These are phyloP conservation scores for Kregervanrija fluxuum DNA, from an alignment of 805 yeast genomes.

Conservation along the genomic window DNA sequence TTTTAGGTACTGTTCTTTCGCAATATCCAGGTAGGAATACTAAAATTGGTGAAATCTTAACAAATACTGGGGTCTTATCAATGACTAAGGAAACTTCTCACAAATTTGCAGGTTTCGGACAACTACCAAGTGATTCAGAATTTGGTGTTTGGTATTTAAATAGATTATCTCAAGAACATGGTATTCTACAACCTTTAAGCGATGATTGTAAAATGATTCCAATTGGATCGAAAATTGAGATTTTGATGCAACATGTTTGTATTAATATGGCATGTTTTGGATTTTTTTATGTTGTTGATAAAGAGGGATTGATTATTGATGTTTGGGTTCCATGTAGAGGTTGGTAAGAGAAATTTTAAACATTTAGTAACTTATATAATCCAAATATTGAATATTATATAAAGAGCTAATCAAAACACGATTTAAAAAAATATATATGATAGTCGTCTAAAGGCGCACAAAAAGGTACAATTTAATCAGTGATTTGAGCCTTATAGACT, in stretches of 20 bases:
- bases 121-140: too few species aligned
- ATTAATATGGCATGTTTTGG: slow-evolving; percentile 56
- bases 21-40: slow-evolving; percentile 95
- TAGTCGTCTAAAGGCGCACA: too few species aligned
- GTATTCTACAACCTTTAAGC: slow-evolving; percentile 39
- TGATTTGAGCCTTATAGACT: slow-evolving; percentile 18
- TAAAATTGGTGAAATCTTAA: slow-evolving; percentile 69
- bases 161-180: slow-evolving; percentile 70
- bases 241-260: slow-evolving; percentile 65
- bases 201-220: slow-evolving; percentile 33
- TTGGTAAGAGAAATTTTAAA: slow-evolving; percentile 3
- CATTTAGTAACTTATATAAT: too few species aligned
- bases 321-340: slow-evolving; percentile 11
- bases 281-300: slow-evolving; percentile 47
- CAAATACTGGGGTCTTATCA: slow-evolving; percentile 66
- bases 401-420: too few species aligned
- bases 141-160: slow-evolving; percentile 27
- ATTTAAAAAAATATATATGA: too few species aligned
- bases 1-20: slow-evolving; percentile 57
- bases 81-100: slow-evolving; percentile 51
- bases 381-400: too few species aligned
- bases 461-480: background rate
- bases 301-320: slow-evolving; percentile 3
- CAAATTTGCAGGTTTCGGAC: too few species aligned
- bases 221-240: slow-evolving; percentile 42